Percentiles rank a stretch among this genome's conserved stretches.
These are phyloP conservation scores for Oryza coarctata DNA, from an alignment of 176 grass and related monocot genomes.

Conservation along the genomic window DNA sequence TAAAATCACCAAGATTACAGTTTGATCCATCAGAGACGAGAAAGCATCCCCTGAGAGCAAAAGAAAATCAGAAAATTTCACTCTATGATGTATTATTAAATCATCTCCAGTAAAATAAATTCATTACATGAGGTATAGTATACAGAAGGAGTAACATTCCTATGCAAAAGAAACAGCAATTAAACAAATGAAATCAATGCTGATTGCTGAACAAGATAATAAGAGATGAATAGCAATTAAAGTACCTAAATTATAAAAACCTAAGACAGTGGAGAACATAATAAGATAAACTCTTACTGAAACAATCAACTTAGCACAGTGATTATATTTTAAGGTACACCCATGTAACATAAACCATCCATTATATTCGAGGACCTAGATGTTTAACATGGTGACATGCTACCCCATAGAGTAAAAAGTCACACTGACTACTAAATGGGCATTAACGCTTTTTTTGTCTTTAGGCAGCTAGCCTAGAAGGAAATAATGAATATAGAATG, in stretches of 20 bases:
- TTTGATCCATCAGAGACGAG: background rate
- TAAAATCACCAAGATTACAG: conserved; percentile 23
- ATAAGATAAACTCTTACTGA: background rate
- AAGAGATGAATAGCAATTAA: background rate
- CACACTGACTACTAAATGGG: background rate
- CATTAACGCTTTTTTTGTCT: background rate
- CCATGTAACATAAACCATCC: background rate
- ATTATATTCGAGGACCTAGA: background rate
- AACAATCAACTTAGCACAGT: background rate
- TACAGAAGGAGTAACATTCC: background rate
- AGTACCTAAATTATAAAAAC: background rate
- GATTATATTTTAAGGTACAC: no score
- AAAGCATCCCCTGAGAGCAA: conserved; percentile 34
- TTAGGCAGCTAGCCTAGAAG: background rate
- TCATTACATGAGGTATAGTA: background rate
- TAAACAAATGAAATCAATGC: background rate
- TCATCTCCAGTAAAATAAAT: background rate
- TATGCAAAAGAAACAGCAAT: background rate
- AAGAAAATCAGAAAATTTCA: background rate
- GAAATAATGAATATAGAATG: no score
- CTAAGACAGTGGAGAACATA: background rate
- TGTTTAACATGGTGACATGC: background rate
- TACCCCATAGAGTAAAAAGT: background rate
- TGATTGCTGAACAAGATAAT: background rate
- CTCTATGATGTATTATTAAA: background rate